Conservation (phyloP, 257 asterid species). For the Ophiorrhiza pumila region DNA sequence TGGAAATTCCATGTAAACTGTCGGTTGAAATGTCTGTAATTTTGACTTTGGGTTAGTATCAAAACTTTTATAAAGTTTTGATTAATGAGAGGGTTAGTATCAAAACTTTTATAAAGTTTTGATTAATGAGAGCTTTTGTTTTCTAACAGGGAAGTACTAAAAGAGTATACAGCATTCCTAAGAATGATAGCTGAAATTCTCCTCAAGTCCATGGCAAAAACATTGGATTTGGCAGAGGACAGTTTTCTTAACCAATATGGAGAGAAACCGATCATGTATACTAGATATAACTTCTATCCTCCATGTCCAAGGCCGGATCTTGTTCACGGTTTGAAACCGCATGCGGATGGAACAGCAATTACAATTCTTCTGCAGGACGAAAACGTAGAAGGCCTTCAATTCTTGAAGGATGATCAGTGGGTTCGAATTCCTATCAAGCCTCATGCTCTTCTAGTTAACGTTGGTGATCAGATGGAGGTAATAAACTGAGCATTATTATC, state of each 20-base stretch:
- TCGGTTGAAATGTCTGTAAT: not conserved
- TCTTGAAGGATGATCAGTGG: slow-evolving; percentile 54
- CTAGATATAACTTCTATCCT: slow-evolving; percentile 67
- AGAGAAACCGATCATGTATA: slow-evolving; percentile 23
- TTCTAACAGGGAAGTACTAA: slow-evolving; percentile 34
- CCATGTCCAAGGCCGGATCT: slow-evolving; percentile 61
- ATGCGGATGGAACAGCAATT: slow-evolving; percentile 55
- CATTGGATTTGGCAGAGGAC: slow-evolving; percentile 41
- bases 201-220: slow-evolving; percentile 45
- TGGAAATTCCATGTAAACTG: not conserved
- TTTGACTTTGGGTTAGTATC: not conserved
- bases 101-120: not conserved
- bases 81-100: not conserved
- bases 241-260: slow-evolving; percentile 46
- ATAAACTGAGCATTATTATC: no score
- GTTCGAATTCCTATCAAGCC: slow-evolving; percentile 44
- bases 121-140: not conserved
- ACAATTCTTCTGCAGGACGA: slow-evolving; percentile 62
- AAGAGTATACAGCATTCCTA: slow-evolving; percentile 31
- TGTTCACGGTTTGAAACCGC: slow-evolving; percentile 67
- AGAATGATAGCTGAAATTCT: slow-evolving; percentile 23
- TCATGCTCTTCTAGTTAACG: slow-evolving; percentile 44
- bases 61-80: not conserved
- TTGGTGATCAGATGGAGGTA: slow-evolving; percentile 81
- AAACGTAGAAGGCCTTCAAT: slow-evolving; percentile 66